Evolutionary conservation across 2,329 filamentous ascomycete species (phyloP).

Genomic region (Fusarium transvaalense): DNA sequence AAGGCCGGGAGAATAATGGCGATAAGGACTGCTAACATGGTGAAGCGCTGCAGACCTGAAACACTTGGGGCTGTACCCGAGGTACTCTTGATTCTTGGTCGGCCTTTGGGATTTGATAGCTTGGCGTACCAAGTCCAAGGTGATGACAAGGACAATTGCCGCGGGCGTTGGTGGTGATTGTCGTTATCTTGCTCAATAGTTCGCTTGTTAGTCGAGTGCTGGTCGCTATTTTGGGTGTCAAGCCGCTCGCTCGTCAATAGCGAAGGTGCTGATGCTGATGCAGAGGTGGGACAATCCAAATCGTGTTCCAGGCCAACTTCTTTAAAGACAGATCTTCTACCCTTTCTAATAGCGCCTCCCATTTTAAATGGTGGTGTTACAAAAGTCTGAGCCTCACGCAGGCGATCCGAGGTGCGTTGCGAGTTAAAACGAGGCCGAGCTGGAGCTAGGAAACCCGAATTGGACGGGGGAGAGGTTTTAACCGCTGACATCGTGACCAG

Average conservation of each 20-base stretch:
- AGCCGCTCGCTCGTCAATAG: conserved; percentile 27
- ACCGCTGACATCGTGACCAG: conserved; percentile 38
- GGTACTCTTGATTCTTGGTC: conserved; percentile 59
- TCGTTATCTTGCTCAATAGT: conserved; percentile 17
- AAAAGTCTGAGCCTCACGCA: conserved; percentile 61
- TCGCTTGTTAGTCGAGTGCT: conserved; percentile 44
- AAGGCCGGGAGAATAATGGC: conserved; percentile 63
- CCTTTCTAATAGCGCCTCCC: conserved; percentile 62
- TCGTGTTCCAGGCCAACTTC: conserved; percentile 62
- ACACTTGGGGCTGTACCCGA: conserved; percentile 59
- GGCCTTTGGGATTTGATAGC: conserved; percentile 54
- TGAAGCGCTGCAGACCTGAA: conserved; percentile 58
- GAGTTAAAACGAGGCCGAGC: conserved; percentile 65
- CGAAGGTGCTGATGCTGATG: conserved; percentile 23
- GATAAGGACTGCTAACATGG: conserved; percentile 63
- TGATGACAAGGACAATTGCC: conserved; percentile 40
- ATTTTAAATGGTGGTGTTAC: conserved; percentile 56
- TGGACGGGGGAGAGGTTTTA: conserved; percentile 39
- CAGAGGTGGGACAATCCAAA: conserved; percentile 40
- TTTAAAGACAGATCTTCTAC: conserved; percentile 65
- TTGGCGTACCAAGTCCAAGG: conserved; percentile 59
- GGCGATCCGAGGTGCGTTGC: conserved; percentile 62
- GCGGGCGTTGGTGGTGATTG: conserved; percentile 19
- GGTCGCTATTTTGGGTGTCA: conserved; percentile 48
- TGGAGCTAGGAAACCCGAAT: conserved; percentile 39